Percentiles rank a stretch among this genome's conserved stretches.
phyloP scores from a whole-genome alignment of 257 asterid species.

The Plantago elongata region DNA sequence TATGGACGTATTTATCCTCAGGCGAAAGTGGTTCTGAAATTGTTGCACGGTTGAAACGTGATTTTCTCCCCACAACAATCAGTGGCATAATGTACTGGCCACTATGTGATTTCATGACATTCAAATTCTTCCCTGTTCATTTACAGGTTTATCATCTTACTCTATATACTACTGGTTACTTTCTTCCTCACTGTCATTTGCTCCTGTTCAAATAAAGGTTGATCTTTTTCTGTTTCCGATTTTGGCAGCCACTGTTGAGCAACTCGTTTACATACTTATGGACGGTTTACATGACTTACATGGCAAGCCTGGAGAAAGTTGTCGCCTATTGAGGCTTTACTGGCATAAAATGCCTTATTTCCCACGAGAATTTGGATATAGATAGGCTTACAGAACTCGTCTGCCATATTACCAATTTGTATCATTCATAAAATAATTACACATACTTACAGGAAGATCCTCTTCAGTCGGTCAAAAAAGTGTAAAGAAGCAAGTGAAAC shows the following conservation, averaged over 20 bases:
- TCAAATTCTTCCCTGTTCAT: constrained; percentile 83
- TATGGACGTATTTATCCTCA: constrained; percentile 20
- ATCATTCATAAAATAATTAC: background rate
- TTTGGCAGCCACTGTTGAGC: constrained; percentile 73
- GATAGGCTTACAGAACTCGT: background rate
- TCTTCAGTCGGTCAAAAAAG: too few relatives aligned
- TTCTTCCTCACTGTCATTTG: background rate
- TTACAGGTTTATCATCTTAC: constrained; percentile 35
- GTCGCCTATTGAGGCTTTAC: constrained; percentile 23
- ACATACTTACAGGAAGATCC: too few relatives aligned
- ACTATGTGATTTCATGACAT: constrained; percentile 70
- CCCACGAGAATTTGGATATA: background rate
- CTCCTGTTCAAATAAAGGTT: background rate
- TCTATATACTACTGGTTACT: background rate
- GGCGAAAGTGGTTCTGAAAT: constrained; percentile 78
- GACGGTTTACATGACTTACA: constrained; percentile 80
- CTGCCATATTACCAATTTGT: constrained; percentile 1
- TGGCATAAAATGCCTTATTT: too few relatives aligned
- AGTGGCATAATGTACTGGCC: constrained; percentile 86
- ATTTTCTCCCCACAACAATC: constrained; percentile 59
- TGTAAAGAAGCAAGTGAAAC: too few relatives aligned
- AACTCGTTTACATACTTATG: constrained; percentile 74
- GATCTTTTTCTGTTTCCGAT: constrained; percentile 14
- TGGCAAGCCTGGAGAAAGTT: constrained; percentile 67
- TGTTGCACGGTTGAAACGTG: constrained; percentile 74